Percentiles rank a stretch among this genome's conserved stretches.
Conservation (phyloP, 306 rosid species). For the Phaseolus lunatus region DNA sequence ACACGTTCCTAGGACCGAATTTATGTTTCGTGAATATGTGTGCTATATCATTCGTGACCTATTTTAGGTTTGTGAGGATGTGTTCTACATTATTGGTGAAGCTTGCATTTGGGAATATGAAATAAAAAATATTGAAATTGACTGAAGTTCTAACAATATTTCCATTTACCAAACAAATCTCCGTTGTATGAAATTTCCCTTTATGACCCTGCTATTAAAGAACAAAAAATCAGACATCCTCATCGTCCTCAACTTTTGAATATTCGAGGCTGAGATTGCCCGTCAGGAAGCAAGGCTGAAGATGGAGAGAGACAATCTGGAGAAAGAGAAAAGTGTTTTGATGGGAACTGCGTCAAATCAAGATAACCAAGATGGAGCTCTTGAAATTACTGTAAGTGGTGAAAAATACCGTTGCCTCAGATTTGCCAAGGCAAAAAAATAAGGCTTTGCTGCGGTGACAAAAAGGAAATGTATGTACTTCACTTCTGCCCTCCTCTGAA, state of each 20-base stretch:
- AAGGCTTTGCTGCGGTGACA: slow-evolving; percentile 46
- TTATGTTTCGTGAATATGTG: background rate
- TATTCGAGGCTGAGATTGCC: slow-evolving; percentile 82
- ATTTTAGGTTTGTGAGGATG: background rate
- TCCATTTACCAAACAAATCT: background rate
- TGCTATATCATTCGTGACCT: background rate
- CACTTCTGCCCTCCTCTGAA: background rate
- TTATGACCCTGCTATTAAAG: background rate
- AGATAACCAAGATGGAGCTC: slow-evolving; percentile 96
- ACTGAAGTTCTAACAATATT: background rate
- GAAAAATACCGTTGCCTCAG: slow-evolving; percentile 96
- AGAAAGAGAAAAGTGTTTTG: slow-evolving; percentile 92
- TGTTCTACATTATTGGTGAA: background rate
- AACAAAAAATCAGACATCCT: background rate
- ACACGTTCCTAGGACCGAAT: background rate
- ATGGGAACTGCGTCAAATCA: slow-evolving; percentile 99
- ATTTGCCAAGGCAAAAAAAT: slow-evolving; percentile 94
- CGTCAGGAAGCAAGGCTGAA: slow-evolving; percentile 93
- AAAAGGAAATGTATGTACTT: background rate
- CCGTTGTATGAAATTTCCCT: background rate
- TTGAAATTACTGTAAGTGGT: slow-evolving; percentile 98
- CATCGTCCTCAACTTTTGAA: slow-evolving; percentile 9
- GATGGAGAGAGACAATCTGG: slow-evolving; percentile 97
- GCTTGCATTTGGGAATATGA: slow-evolving; percentile 2
- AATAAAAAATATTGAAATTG: background rate